Evolutionary conservation across 768 basidiomycete genomes (phyloP).

Genomic region (Bullera alba): DNA sequence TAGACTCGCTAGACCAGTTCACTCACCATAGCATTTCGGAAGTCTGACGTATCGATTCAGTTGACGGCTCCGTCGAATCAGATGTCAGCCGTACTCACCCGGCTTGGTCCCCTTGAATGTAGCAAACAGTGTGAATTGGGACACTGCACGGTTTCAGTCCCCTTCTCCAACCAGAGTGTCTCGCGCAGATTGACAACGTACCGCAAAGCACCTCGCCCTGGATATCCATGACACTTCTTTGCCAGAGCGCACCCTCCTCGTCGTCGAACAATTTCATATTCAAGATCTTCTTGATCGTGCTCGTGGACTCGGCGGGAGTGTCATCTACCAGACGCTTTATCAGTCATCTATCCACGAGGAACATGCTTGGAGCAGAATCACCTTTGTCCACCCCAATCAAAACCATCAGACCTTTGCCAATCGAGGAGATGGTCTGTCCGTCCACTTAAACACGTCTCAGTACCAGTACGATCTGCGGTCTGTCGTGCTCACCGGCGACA

Average conservation of each 20-base stretch:
- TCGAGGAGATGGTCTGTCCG: slow-evolving; percentile 67
- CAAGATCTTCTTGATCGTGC: slow-evolving; percentile 75
- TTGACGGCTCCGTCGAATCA: not conserved
- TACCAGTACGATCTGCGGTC: not conserved
- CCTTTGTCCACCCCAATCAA: slow-evolving; percentile 78
- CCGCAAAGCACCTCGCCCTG: slow-evolving; percentile 83
- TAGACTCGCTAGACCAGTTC: slow-evolving; percentile 12
- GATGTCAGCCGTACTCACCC: slow-evolving; percentile 18
- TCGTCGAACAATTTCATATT: slow-evolving; percentile 63
- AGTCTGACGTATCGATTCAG: slow-evolving; percentile 51
- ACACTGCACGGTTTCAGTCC: slow-evolving; percentile 47
- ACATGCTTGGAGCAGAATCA: slow-evolving; percentile 3
- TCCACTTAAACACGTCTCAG: slow-evolving; percentile 55
- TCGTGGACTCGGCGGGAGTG: slow-evolving; percentile 62
- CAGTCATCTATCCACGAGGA: not conserved
- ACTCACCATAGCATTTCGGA: slow-evolving; percentile 83
- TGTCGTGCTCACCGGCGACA: slow-evolving; percentile 58
- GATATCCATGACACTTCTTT: slow-evolving; percentile 75
- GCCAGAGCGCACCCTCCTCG: slow-evolving; percentile 60
- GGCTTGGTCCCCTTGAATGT: slow-evolving; percentile 66
- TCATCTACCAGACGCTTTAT: slow-evolving; percentile 56
- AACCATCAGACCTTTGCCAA: slow-evolving; percentile 79
- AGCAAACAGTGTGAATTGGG: slow-evolving; percentile 86
- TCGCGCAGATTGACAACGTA: slow-evolving; percentile 25
- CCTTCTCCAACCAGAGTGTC: not conserved